Conservation (phyloP, 129 eudicot species). For the Artemisia argyi region DNA sequence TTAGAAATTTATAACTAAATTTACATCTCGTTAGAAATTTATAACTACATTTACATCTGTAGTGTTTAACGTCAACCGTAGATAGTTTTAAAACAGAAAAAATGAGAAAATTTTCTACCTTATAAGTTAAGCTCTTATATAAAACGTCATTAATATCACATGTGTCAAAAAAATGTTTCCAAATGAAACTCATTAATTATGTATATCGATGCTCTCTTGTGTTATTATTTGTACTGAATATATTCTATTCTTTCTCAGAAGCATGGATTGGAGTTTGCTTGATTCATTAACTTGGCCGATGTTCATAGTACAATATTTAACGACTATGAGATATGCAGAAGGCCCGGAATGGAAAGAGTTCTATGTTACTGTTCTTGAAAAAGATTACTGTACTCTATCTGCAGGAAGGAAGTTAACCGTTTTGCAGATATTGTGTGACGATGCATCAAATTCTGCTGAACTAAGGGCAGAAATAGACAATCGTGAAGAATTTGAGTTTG, state of each 20-base stretch:
- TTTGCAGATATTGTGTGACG: conserved; percentile 90
- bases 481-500: conserved; percentile 76
- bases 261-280: conserved; percentile 90
- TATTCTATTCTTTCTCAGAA: conserved; percentile 39
- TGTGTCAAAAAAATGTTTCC: neutral
- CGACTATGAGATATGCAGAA: conserved; percentile 61
- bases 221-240: neutral
- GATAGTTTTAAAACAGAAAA: neutral
- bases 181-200: conserved; percentile 11
- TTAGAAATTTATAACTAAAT: neutral
- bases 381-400: conserved; percentile 69
- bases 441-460: conserved; percentile 69
- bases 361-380: conserved; percentile 56
- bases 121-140: too few relatives aligned
- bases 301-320: conserved; percentile 69
- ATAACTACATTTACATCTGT: neutral
- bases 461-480: conserved; percentile 76
- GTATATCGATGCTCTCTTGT: neutral
- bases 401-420: conserved; percentile 60
- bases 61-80: neutral
- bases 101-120: too few relatives aligned
- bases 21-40: neutral
- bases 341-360: conserved; percentile 80
- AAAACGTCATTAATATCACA: too few relatives aligned
- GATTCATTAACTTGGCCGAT: conserved; percentile 96